These are phyloP conservation scores for Geotrichum cucujoidarum DNA, from an alignment of 1,139 yeast genomes.

Conservation along the genomic window DNA sequence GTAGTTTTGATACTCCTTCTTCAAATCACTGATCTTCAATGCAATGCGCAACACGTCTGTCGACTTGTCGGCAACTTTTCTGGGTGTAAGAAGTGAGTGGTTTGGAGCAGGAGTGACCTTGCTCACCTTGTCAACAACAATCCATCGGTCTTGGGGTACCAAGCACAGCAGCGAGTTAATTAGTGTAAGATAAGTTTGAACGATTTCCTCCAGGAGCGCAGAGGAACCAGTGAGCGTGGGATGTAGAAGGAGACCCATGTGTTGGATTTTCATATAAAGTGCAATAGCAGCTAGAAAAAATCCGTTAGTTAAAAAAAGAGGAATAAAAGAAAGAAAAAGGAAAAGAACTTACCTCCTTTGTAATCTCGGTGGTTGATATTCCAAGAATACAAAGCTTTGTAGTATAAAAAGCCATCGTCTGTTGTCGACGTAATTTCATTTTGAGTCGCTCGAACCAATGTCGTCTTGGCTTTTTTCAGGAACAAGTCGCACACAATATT, in stretches of 20 bases:
- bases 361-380: slow-evolving; percentile 33
- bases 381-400: slow-evolving; percentile 35
- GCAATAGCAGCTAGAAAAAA: slow-evolving; percentile 25
- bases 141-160: slow-evolving; percentile 30
- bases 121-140: slow-evolving; percentile 21
- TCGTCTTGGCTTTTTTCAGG: slow-evolving; percentile 3
- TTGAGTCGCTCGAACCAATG: neutral
- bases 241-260: slow-evolving; percentile 16
- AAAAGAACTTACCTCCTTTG: slow-evolving; percentile 26
- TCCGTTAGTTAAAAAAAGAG: slow-evolving; percentile 13
- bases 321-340: neutral
- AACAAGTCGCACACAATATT: slow-evolving; percentile 27
- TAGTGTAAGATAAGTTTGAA: slow-evolving; percentile 26
- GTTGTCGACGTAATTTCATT: neutral
- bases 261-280: slow-evolving; percentile 25
- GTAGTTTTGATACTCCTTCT: slow-evolving; percentile 5
- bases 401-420: slow-evolving; percentile 21
- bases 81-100: neutral
- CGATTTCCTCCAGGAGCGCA: slow-evolving; percentile 9
- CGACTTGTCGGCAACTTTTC: neutral
- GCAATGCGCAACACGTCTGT: slow-evolving; percentile 10
- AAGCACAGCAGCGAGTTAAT: slow-evolving; percentile 32
- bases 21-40: slow-evolving; percentile 7
- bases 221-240: slow-evolving; percentile 3
- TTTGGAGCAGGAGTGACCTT: neutral